Evolutionary conservation across 805 yeast species (phyloP).

Genomic region (Saturnispora bothae): DNA sequence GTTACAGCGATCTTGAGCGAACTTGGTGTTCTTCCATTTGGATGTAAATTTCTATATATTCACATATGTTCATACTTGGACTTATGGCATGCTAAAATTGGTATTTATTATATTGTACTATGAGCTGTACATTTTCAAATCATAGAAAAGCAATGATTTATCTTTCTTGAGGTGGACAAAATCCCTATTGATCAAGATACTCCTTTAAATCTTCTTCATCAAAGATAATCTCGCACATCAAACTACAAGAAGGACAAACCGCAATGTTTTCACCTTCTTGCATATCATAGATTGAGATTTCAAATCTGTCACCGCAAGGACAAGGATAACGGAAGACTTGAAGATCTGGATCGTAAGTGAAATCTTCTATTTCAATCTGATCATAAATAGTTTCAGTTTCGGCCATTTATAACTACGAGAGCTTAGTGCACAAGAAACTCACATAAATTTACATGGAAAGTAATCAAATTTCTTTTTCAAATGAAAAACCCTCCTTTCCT

Average conservation of each 20-base stretch:
- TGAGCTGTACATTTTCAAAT: too few relatives aligned
- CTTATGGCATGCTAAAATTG: too few relatives aligned
- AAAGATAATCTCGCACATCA: constrained; percentile 85
- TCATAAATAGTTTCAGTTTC: constrained; percentile 66
- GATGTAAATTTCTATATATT: too few relatives aligned
- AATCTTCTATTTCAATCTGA: constrained; percentile 94
- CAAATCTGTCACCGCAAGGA: constrained; percentile 96
- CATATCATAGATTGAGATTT: constrained; percentile 74
- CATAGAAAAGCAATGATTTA: too few relatives aligned
- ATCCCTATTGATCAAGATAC: constrained; percentile 32
- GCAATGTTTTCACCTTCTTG: constrained; percentile 89
- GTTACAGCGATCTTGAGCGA: too few relatives aligned
- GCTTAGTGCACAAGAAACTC: too few relatives aligned
- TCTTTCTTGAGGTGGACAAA: too few relatives aligned
- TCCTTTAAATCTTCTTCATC: constrained; percentile 52
- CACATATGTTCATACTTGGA: too few relatives aligned
- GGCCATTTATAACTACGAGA: constrained; percentile 9
- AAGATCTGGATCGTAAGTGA: constrained; percentile 76
- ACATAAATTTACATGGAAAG: too few relatives aligned
- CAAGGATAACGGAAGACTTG: constrained; percentile 89
- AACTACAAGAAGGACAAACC: constrained; percentile 91
- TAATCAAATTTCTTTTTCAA: too few relatives aligned
- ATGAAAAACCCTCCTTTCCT: not conserved
- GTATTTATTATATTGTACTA: too few relatives aligned
- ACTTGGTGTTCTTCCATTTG: too few relatives aligned